Conservation (phyloP, 805 yeast species). For the Ogataea zsoltii region DNA sequence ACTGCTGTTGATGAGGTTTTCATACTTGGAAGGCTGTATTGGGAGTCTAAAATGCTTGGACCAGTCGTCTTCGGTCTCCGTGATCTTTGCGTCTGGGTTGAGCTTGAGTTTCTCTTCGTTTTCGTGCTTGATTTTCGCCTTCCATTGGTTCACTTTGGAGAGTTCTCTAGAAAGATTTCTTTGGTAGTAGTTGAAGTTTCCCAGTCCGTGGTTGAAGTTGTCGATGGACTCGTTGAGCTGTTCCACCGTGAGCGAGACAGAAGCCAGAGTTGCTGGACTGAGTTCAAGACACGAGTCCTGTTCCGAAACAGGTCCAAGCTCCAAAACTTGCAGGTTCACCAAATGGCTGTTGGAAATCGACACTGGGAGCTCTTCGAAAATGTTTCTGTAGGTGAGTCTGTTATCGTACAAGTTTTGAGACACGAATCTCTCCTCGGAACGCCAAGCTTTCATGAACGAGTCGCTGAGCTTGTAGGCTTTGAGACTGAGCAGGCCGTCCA, state of each 20-base stretch:
- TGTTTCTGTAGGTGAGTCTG: constrained; percentile 61
- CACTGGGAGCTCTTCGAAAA: constrained; percentile 72
- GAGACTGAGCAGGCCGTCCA: constrained; percentile 61
- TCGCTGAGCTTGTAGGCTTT: constrained; percentile 69
- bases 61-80: constrained; percentile 60
- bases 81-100: constrained; percentile 51
- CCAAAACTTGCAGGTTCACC: constrained; percentile 40
- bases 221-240: constrained; percentile 68
- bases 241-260: constrained; percentile 51
- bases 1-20: constrained; percentile 66
- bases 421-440: constrained; percentile 60
- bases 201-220: constrained; percentile 74
- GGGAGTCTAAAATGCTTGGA: constrained; percentile 64
- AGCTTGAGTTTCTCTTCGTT: constrained; percentile 58
- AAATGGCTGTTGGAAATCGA: constrained; percentile 67
- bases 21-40: constrained; percentile 72
- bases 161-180: constrained; percentile 71
- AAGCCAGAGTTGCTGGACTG: constrained; percentile 42
- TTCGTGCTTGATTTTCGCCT: constrained; percentile 65
- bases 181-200: constrained; percentile 79
- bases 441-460: constrained; percentile 52
- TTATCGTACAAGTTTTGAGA: constrained; percentile 60
- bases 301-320: constrained; percentile 18
- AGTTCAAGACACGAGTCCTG: constrained; percentile 34
- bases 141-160: constrained; percentile 73